Base-by-base conservation (phyloP, 164 flowering plant genomes). In the Piper longum region DNA sequence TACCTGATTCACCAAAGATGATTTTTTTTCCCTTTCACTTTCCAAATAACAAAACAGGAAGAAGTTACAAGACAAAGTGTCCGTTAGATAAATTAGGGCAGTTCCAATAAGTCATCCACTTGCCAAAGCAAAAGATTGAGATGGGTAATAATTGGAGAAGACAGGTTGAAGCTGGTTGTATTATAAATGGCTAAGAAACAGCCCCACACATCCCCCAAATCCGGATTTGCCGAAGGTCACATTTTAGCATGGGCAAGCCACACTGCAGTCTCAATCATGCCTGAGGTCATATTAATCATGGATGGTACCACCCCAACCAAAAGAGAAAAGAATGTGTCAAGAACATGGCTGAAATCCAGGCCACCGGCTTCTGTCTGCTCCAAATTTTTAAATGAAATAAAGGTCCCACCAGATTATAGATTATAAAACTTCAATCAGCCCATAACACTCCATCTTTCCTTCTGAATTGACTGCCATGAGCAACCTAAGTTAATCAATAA, bases 401-500 rank as follows among this genome's bases (percentile, higher is more conserved):
- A 2, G 39, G 19, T 9, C 59, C 59, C 16, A 56, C 59, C 19
- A 56, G 5, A 56, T 17, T 17, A 2, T 17, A 56, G 16, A 17
- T 11, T 55, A 7, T 26, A 26, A 0, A 17, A 56, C 7, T 7
- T 26, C 5, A 19, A 17, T 3, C 39, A 16, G 36, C 19, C 26
- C 26, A 17, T 4, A 4, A 17, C 6, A 2, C 36, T 19, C 5
- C 36, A 7, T 6, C 26, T 41, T 19, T 62, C 17, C 41, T 52
- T 52, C 18, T 52, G 19, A 5, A 40, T 8, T 3, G 64, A 14
- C 56, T 62, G 64, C 57, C 52, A 62, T 62, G 43, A 39, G 40
- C 64, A 48, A 44, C 26, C 26, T 55, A 55, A 19, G 55, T 61
- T 16, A 62, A 62, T 52, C 16, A 62, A 52, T 62, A 39, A 62